A percentile compares a stretch with the other conserved stretches of the same genome.
These are phyloP conservation scores for Macroventuria anomochaeta DNA, from an alignment of 2,329 filamentous ascomycete genomes.

Conservation along the genomic window DNA sequence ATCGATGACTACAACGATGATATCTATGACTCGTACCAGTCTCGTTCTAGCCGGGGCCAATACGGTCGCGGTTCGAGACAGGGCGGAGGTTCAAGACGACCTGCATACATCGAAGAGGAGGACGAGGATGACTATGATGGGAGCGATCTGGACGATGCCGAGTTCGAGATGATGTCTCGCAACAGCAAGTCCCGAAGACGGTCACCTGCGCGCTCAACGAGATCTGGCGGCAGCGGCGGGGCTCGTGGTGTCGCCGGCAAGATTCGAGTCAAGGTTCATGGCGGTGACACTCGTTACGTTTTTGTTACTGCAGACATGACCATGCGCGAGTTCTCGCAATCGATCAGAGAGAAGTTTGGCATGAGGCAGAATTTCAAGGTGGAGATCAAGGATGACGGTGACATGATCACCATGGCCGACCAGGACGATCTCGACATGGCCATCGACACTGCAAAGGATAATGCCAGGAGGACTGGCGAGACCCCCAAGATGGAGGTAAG, in stretches of 20 bases:
- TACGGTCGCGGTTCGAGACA: constrained; percentile 39
- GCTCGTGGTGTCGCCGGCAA: constrained; percentile 60
- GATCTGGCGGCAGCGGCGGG: constrained; percentile 58
- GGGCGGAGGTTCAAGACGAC: constrained; percentile 53
- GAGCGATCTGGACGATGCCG: constrained; percentile 75
- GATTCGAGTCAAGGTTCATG: constrained; percentile 91
- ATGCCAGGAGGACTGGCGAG: constrained; percentile 77
- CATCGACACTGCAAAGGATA: constrained; percentile 70
- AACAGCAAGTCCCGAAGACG: constrained; percentile 43
- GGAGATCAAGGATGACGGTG: constrained; percentile 86
- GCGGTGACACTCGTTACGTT: constrained; percentile 85
- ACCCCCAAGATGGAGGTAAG: constrained; percentile 95
- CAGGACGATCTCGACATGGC: constrained; percentile 95
- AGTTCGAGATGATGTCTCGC: constrained; percentile 78
- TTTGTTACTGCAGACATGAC: constrained; percentile 77
- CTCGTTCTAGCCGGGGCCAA: constrained; percentile 33
- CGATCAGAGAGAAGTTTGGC: constrained; percentile 86
- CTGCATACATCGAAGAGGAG: constrained; percentile 79
- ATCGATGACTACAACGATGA: constrained; percentile 66
- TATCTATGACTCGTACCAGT: constrained; percentile 69
- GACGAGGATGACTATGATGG: constrained; percentile 75
- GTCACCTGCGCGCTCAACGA: constrained; percentile 52
- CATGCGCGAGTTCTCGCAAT: constrained; percentile 78
- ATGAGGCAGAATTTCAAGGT: constrained; percentile 82
- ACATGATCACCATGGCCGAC: constrained; percentile 97